Base-by-base conservation (phyloP, 768 basidiomycete genomes). In the Hydnomerulius pinastri region DNA sequence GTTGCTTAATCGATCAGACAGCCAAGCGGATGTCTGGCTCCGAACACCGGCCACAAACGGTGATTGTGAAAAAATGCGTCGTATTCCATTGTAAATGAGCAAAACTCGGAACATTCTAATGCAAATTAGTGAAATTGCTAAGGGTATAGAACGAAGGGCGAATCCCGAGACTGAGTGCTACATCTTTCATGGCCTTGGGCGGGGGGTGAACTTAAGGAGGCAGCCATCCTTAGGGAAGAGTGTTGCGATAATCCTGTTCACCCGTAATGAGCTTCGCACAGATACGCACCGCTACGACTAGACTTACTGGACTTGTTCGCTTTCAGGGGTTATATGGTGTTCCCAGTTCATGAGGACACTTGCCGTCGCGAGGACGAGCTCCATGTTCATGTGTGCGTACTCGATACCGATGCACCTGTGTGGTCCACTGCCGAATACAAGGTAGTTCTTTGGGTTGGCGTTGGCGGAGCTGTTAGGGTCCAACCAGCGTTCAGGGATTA, bases 221-320 rank as follows among this genome's bases (percentile, higher is more conserved):
- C 92, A 92, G 36, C 91, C 92, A 62, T 98, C 95, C 68, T 90
- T 86, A 10, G 97, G 97, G 83, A 99, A 99, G 36, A 98, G 71
- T 18, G 93, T 97, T n/a, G 95, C 91, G 58, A 98, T 92, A 55
- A 98, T 92, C 43, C 90, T 92, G 56, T 24, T 56, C 33, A 28
- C 28, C 17, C 5, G 15, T 12, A 6, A 49, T 50, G 32, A 37
- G 27, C 18, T 6, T 39, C 30, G 2, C 30, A n/a, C 21, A 52
- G 20, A 57, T n/a, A 42, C 8, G 46, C 9, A 45, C 9, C 11
- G 42, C 42, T 15, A 48, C 40, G 32, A 28, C 11, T 37, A 47
- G 21, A 85, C 90, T 63, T 64, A 92, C 87, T 90, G 82, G 59
- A 96, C 84, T 71, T 91, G 77, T 17, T 90, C 77, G 56, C 88